A percentile compares a stretch with the other conserved stretches of the same genome.
phyloP scores from a whole-genome alignment of 345 rosid genomes.

The Eucalyptus urophylla region DNA sequence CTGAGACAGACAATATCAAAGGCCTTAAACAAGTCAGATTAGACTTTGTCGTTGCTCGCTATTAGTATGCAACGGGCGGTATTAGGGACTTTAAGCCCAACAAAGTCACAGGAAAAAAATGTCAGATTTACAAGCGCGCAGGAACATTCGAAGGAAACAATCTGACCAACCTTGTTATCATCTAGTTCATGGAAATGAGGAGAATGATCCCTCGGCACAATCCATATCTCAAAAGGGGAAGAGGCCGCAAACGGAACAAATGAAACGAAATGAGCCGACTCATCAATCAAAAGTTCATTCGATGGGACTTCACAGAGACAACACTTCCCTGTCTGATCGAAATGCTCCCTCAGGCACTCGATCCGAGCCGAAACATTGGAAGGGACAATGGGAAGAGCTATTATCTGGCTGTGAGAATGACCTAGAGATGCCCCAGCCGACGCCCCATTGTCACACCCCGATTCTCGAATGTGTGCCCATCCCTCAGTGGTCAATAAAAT shows the following conservation, averaged over 20 bases:
- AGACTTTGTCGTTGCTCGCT: neutral
- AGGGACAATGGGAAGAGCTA: conserved; percentile 75
- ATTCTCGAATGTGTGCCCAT: too few relatives aligned
- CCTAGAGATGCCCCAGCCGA: conserved; percentile 93
- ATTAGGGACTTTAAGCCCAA: neutral
- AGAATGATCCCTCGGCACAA: conserved; percentile 55
- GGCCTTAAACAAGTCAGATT: neutral
- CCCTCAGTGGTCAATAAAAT: too few relatives aligned
- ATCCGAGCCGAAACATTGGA: conserved; percentile 47
- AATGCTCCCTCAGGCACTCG: conserved; percentile 48
- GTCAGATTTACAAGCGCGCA: neutral
- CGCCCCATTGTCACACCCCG: neutral
- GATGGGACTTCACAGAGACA: conserved; percentile 48
- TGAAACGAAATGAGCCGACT: conserved; percentile 49
- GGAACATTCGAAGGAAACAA: neutral
- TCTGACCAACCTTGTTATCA: conserved; percentile 27
- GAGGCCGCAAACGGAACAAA: conserved; percentile 60
- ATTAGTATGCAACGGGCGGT: neutral
- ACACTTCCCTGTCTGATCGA: conserved; percentile 48
- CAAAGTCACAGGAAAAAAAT: neutral
- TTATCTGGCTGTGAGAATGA: conserved; percentile 86
- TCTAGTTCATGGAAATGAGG: conserved; percentile 67
- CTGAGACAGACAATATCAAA: neutral
- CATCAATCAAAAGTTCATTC: conserved; percentile 44
- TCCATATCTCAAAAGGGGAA: conserved; percentile 90